phyloP scores from a whole-genome alignment of 441 rosid genomes.

The Eruca vesicaria region DNA sequence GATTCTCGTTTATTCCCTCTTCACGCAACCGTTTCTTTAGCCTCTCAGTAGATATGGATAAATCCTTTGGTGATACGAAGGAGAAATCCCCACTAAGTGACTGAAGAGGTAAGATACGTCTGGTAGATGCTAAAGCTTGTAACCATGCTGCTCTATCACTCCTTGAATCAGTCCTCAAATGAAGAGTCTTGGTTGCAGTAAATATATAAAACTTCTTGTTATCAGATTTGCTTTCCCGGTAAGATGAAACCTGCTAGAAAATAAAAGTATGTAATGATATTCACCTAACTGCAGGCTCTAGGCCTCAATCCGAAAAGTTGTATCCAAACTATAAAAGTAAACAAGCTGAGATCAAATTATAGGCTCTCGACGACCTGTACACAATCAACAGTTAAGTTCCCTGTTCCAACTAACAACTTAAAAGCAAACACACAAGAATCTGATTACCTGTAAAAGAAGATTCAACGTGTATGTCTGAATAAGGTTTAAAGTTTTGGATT shows the following conservation, averaged over 20 bases:
- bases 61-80: not conserved
- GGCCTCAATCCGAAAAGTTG: not conserved
- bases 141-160: not conserved
- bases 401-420: not conserved
- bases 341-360: not conserved
- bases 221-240: not conserved
- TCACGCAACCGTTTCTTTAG: not conserved
- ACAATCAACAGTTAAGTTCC: not conserved
- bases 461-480: not conserved
- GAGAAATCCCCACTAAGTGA: not conserved
- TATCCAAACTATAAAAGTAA: no score
- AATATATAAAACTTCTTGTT: not conserved
- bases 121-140: not conserved
- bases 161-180: not conserved
- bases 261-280: not conserved
- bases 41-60: not conserved
- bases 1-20: not conserved
- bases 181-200: not conserved
- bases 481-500: not conserved
- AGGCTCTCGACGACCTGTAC: not conserved
- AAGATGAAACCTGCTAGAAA: not conserved
- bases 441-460: not conserved
- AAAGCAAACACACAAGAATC: constrained; percentile 6
- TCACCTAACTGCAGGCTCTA: not conserved
- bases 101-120: not conserved